Evolutionary conservation across 2,329 filamentous ascomycete genomes (phyloP), one percentile per base, ranked within the genome.

Genomic region (Xylaria sp.): DNA sequence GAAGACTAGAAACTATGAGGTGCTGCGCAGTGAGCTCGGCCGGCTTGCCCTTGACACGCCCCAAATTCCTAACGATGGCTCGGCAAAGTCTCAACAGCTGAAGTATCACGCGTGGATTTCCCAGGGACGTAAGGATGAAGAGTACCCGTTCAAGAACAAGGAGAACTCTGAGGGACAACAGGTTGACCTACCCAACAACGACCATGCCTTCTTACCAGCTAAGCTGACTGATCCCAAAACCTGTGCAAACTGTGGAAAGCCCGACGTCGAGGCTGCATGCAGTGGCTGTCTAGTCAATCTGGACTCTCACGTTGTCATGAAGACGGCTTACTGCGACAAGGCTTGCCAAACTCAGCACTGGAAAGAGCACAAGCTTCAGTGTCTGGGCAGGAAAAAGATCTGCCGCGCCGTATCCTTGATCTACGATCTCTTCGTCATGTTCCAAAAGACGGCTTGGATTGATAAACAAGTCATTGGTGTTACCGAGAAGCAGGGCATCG

Each of bases 121-220:
- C 9, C 51, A 66, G 15, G 66, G 66, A 36, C 66, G 66, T n/a
- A 69, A 66, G 23, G 66, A 69, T 6, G 63, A 69, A 36, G 59
- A 59, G 3, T 59, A 63, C 6, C 63, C 66, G 36, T 69, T 69
- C 53, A 54, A 53, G 3, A 7, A 31, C 46, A 28, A 59, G 36
- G 28, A 49, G 5, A 10, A 3, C 33, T 36, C 51, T 20, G 53
- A 33, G 26, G 40, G 5, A 44, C 23, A 66, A 26, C 23, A 2
- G 1, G 53, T 23, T 59, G 46, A 48, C n/a, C 23, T 54, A 26
- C 15, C 36, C 9, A 10, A 59, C 26, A 15, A 13, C 46, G 5
- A 31, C 23, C 59, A 69, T 54, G 63, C 53, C 15, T 69, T 69
- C 38, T 53, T 69, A 13, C 66, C 66, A 28, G 51, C 51, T 46